These are phyloP conservation scores for Reticulascus tulasneorum DNA, from an alignment of 2,329 filamentous ascomycete species.

Conservation along the genomic window DNA sequence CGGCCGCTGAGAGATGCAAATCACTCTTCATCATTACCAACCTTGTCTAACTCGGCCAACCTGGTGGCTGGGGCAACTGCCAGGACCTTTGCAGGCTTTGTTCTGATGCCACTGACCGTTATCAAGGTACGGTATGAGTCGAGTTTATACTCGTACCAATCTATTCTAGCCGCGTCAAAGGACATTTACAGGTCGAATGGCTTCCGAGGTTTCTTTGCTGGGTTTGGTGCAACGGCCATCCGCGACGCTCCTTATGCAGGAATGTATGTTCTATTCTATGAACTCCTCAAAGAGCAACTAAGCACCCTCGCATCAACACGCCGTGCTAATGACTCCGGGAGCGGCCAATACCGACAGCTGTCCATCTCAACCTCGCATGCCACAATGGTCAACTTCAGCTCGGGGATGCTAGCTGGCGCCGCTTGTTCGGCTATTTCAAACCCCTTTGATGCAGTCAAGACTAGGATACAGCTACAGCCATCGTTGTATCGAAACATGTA, in stretches of 20 bases:
- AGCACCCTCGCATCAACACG: conserved; percentile 19
- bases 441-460: conserved; percentile 96
- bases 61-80: conserved; percentile 80
- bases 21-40: conserved; percentile 70
- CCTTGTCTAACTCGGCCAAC: conserved; percentile 80
- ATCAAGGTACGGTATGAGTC: conserved; percentile 97
- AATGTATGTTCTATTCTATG: conserved; percentile 91
- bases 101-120: conserved; percentile 94
- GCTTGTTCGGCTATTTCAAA: conserved; percentile 87
- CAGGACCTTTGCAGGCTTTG: conserved; percentile 79
- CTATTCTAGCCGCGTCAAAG: conserved; percentile 64
- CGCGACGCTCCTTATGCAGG: conserved; percentile 96
- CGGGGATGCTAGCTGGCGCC: conserved; percentile 75
- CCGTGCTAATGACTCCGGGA: not conserved
- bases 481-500: conserved; percentile 77
- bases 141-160: conserved; percentile 77
- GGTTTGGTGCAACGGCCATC: conserved; percentile 89
- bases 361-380: conserved; percentile 10
- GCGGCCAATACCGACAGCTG: not conserved
- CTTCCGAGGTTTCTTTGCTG: conserved; percentile 80
- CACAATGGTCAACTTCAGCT: conserved; percentile 65
- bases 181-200: conserved; percentile 75
- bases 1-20: too few relatives aligned
- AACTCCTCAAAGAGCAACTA: conserved; percentile 69
- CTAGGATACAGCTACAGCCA: conserved; percentile 86